Evolutionary conservation across 768 basidiomycete genomes (phyloP).

Genomic region (Rhodotorula babjevae): DNA sequence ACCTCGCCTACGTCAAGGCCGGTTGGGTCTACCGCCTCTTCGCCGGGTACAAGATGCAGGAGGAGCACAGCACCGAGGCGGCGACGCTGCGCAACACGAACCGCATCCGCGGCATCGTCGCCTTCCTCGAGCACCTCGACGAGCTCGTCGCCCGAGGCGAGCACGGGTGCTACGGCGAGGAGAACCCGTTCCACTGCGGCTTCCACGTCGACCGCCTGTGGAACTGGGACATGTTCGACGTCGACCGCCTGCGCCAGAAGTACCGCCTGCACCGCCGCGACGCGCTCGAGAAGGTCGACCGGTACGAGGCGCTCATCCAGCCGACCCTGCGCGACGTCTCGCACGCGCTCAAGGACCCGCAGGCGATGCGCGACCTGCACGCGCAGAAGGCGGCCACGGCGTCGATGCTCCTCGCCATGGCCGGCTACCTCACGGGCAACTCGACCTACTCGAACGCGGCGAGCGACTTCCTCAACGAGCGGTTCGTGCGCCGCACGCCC

Average conservation of each 20-base stretch:
- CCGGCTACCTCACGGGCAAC: slow-evolving; percentile 39
- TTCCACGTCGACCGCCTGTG: slow-evolving; percentile 34
- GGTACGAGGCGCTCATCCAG: slow-evolving; percentile 22
- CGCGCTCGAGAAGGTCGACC: slow-evolving; percentile 28
- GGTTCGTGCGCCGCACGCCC: slow-evolving; percentile 33
- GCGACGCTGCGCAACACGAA: slow-evolving; percentile 41
- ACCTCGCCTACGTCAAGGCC: slow-evolving; percentile 38
- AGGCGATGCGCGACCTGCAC: neutral
- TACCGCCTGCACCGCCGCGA: slow-evolving; percentile 22
- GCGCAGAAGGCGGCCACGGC: slow-evolving; percentile 32
- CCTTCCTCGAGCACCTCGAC: slow-evolving; percentile 43
- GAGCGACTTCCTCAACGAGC: slow-evolving; percentile 31
- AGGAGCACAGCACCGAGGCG: slow-evolving; percentile 37
- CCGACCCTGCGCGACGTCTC: slow-evolving; percentile 2
- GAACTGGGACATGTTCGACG: slow-evolving; percentile 36
- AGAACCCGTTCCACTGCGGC: slow-evolving; percentile 31
- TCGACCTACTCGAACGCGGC: slow-evolving; percentile 22
- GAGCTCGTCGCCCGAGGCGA: slow-evolving; percentile 37
- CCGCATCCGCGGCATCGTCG: slow-evolving; percentile 43
- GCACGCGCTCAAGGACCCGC: neutral
- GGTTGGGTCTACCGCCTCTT: slow-evolving; percentile 45
- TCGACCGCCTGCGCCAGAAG: slow-evolving; percentile 33
- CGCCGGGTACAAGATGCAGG: slow-evolving; percentile 41
- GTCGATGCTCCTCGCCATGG: slow-evolving; percentile 38
- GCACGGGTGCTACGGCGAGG: slow-evolving; percentile 24